Evolutionary conservation across 208 protist species (phyloP).

Genomic region (Trypanosomatidae sp.): DNA sequence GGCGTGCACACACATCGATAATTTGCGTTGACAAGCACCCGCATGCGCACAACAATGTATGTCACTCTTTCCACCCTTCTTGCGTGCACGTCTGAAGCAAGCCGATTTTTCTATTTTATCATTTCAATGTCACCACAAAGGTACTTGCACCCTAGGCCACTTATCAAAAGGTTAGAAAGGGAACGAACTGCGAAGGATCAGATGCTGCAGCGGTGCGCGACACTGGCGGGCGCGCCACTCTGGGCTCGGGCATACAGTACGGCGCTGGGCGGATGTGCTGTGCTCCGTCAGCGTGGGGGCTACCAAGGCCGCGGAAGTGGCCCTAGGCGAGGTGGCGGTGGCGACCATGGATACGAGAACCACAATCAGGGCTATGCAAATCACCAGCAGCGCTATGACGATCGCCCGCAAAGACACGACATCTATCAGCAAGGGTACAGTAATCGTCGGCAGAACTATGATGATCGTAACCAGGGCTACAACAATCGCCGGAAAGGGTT

Average conservation of each 20-base stretch:
- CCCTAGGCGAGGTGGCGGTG: neutral
- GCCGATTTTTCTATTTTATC: neutral
- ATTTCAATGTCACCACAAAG: neutral
- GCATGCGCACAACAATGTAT: constrained; percentile 1
- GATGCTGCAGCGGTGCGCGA: constrained; percentile 6
- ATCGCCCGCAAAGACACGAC: constrained; percentile 1
- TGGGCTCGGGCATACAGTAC: constrained; percentile 16
- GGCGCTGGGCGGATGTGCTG: neutral
- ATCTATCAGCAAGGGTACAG: constrained; percentile 14
- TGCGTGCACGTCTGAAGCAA: neutral
- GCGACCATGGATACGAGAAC: constrained; percentile 8
- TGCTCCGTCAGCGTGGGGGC: constrained; percentile 12
- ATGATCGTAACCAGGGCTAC: neutral
- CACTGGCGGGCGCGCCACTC: neutral
- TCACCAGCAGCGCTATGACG: constrained; percentile 10
- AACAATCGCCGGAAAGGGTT: constrained; percentile 4
- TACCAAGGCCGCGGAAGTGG: constrained; percentile 8
- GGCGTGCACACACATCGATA: neutral
- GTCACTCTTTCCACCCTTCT: neutral
- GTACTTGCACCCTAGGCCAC: neutral
- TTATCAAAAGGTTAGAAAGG: neutral
- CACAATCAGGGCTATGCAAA: constrained; percentile 7
- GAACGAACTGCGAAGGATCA: neutral
- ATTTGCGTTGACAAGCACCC: neutral
- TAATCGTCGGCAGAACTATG: neutral